phyloP scores from a whole-genome alignment of 192 early-diverging fungal species.

The Lobosporangium transversale region DNA sequence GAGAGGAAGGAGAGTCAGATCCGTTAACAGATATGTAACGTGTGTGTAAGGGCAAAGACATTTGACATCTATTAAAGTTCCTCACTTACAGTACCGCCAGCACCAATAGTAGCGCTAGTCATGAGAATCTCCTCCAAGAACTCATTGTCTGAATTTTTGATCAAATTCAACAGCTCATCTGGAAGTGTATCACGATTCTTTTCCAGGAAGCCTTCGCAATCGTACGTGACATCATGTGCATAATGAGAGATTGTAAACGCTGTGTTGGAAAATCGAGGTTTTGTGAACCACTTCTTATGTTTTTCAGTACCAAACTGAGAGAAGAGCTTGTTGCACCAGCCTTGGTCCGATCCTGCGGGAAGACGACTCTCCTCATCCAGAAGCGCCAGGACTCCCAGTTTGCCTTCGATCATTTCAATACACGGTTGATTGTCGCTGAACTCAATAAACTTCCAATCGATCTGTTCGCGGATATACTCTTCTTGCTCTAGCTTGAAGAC shows the following conservation, averaged over 20 bases:
- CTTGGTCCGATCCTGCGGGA: conserved; percentile 87
- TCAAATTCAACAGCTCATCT: conserved; percentile 85
- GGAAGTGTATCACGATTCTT: conserved; percentile 99
- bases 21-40: too few species aligned
- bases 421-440: conserved; percentile 99
- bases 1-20: too few species aligned
- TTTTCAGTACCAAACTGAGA: conserved; percentile 76
- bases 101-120: conserved; percentile 62
- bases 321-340: conserved; percentile 92
- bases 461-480: conserved; percentile 95
- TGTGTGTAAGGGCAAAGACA: too few species aligned
- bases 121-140: conserved; percentile 85
- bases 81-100: conserved; percentile 55
- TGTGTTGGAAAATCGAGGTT: conserved; percentile 88
- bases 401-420: conserved; percentile 98
- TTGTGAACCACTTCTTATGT: conserved; percentile 83
- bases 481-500: conserved; percentile 99
- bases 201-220: conserved; percentile 94
- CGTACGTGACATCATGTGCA: conserved; percentile 93
- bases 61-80: too few species aligned
- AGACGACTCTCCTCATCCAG: conserved; percentile 89
- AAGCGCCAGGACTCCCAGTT: conserved; percentile 92
- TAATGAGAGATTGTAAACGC: conserved; percentile 96
- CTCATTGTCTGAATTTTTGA: conserved; percentile 80
- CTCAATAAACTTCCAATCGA: conserved; percentile 98